phyloP scores from a whole-genome alignment of 2,329 filamentous ascomycete species.

The Mycosphaerella sp. region DNA sequence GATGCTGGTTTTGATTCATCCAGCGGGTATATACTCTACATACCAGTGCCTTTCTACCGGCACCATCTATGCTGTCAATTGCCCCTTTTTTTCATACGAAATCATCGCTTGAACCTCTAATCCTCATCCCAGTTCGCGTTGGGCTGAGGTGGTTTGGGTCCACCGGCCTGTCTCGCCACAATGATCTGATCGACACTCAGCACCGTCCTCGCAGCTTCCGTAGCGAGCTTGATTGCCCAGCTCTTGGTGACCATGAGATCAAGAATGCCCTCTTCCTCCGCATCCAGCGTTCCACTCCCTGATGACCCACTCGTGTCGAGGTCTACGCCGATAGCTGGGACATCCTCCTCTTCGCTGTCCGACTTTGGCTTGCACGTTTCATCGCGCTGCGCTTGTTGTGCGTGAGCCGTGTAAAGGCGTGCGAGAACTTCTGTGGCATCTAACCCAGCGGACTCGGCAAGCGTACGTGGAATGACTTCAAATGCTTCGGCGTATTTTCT shows the following conservation, averaged over 20 bases:
- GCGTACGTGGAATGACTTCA: constrained; percentile 87
- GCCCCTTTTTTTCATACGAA: background rate
- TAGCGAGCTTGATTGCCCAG: constrained; percentile 96
- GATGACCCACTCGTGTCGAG: constrained; percentile 79
- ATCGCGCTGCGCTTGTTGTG: constrained; percentile 19
- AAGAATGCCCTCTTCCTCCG: constrained; percentile 79
- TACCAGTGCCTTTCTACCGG: background rate
- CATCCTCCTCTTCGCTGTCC: constrained; percentile 59
- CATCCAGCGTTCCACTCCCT: constrained; percentile 82
- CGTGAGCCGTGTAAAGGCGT: constrained; percentile 82
- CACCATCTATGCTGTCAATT: background rate
- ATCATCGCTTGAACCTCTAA: constrained; percentile 1
- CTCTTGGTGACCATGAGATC: constrained; percentile 88
- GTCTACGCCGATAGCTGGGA: constrained; percentile 89
- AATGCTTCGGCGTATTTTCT: constrained; percentile 97
- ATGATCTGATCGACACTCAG: constrained; percentile 98
- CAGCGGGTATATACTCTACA: background rate
- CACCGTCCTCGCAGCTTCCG: constrained; percentile 87
- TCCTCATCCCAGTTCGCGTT: constrained; percentile 76
- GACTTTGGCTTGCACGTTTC: constrained; percentile 7
- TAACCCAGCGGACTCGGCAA: constrained; percentile 90
- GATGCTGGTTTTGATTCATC: background rate
- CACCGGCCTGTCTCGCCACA: constrained; percentile 92
- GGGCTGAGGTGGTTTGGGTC: constrained; percentile 91
- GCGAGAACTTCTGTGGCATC: constrained; percentile 97